Base-by-base conservation (phyloP, 345 rosid species). In the Gossypium rotundifolium region DNA sequence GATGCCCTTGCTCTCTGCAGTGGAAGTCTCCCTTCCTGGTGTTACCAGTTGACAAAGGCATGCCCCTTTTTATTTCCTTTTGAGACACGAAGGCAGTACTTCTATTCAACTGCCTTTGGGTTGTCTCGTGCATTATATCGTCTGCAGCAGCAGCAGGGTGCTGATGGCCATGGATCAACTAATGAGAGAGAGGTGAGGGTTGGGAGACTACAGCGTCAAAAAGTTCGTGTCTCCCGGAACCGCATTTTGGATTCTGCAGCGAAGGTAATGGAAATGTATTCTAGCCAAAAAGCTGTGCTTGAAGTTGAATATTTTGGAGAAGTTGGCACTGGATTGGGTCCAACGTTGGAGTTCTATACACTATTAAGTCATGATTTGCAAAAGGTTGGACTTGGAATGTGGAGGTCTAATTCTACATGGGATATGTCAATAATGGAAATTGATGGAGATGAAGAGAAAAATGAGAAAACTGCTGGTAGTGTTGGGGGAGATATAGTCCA, bases 251-350 rank as follows among this genome's bases (percentile, higher is more conserved):
- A 96, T 89, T 96, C 99, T 84, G 99, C 99, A 78, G 93, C 87
- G 5, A 96, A 96, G 80, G 99, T 96, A 62, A 96, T 96, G 99
- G 99, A 96, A 87, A 93, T 96, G 99, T 96, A 93, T 83, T 96
- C 97, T 78, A 89, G 97, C 85, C 99, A 96, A 74, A 91, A 93
- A 79, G 97, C 98, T 72, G 97, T 96, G 66, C 97, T 96, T 76
- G 99, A 96, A 82, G 99, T 96, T 14, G 99, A 96, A 81, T 96
- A 96, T 84, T 93, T 96, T 90, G 99, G 99, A 71, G 99, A 96
- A 89, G 99, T 96, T 77, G 99, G 99, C 63, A 96, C 99, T 51
- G 99, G 99, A 54, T 82, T 96, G 78, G 99, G 99, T 69, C 99
- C 99, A 65, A 96, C 99, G 17, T 85, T 96, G 75, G 99, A 96